Evolutionary conservation across 371 early-diverging fungal species (phyloP).

Genomic region (Thermomucor indicae-seudaticae): DNA sequence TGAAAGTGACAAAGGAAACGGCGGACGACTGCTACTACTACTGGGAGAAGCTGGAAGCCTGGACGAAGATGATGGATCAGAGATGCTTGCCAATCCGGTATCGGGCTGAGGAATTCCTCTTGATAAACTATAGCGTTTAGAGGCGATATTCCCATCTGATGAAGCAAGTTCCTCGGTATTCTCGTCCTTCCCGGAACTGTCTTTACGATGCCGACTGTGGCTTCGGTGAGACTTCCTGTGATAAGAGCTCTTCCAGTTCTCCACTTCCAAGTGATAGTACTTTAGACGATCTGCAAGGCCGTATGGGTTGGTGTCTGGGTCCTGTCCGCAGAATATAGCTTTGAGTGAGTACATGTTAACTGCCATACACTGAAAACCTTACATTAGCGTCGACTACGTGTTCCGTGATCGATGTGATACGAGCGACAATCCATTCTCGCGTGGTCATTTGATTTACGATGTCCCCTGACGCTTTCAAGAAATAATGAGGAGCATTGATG

Average conservation of each 20-base stretch:
- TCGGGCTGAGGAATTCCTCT: slow-evolving; percentile 7
- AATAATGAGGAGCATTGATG: slow-evolving; percentile 72
- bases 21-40: background rate
- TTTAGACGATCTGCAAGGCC: slow-evolving; percentile 58
- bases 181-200: too few species aligned
- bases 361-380: background rate
- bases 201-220: background rate
- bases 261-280: slow-evolving; percentile 59
- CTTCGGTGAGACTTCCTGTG: slow-evolving; percentile 8
- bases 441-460: slow-evolving; percentile 37
- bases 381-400: slow-evolving; percentile 38
- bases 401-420: slow-evolving; percentile 58
- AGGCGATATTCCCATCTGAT: too few species aligned
- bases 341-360: background rate
- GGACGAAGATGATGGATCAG: background rate
- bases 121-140: background rate
- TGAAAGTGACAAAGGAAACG: slow-evolving; percentile 10
- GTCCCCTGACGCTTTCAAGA: slow-evolving; percentile 51
- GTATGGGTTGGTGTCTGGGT: slow-evolving; percentile 55
- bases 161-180: too few species aligned
- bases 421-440: slow-evolving; percentile 69
- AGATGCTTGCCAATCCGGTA: slow-evolving; percentile 18
- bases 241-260: slow-evolving; percentile 33
- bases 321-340: background rate
- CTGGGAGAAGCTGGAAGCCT: background rate